Conservation (phyloP, 176 grass and related monocot genomes). For the Rhynchospora pubera region DNA sequence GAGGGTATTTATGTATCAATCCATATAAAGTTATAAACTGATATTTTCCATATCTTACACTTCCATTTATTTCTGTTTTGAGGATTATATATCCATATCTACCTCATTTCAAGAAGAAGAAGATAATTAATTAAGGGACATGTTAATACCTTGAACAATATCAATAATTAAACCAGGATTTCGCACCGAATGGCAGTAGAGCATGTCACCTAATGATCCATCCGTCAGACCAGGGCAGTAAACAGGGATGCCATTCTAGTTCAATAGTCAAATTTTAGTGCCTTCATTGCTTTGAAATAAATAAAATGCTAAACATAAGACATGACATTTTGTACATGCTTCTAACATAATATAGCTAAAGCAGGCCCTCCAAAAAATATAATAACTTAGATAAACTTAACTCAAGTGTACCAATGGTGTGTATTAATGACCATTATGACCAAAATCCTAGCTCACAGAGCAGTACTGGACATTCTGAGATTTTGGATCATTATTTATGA, state of each 20-base stretch:
- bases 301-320: background rate
- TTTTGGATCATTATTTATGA: background rate
- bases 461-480: background rate
- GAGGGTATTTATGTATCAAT: background rate
- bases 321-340: background rate
- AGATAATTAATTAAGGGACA: background rate
- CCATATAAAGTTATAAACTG: background rate
- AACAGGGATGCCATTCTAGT: slow-evolving; percentile 73
- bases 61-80: background rate
- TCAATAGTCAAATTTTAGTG: slow-evolving; percentile 27
- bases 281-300: background rate
- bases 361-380: background rate
- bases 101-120: background rate
- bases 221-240: slow-evolving; percentile 89
- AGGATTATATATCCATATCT: background rate
- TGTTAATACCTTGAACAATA: slow-evolving; percentile 74
- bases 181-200: slow-evolving; percentile 80
- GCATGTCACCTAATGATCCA: slow-evolving; percentile 95
- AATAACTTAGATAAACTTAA: slow-evolving; percentile 1
- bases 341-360: background rate
- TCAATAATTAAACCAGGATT: slow-evolving; percentile 90
- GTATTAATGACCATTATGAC: background rate
- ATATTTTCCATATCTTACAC: background rate
- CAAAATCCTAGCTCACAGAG: background rate
- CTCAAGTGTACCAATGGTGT: background rate